Conservation (phyloP, 2,329 filamentous ascomycete genomes). For the Hypoxylon sp. region DNA sequence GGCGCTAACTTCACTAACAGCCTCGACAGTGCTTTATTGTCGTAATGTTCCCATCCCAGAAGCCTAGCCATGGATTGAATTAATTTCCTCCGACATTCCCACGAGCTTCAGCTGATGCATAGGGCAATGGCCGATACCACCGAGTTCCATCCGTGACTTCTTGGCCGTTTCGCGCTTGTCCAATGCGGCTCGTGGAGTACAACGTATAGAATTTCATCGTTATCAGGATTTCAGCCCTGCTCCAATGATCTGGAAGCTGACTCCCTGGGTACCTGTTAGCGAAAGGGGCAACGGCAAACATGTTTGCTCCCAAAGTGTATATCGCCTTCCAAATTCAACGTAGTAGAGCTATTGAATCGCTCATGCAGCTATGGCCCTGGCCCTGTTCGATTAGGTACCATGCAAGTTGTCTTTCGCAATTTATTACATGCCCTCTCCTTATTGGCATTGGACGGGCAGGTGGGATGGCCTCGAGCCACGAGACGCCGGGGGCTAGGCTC, state of each 20-base stretch:
- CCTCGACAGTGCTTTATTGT: neutral
- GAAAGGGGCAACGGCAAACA: constrained; percentile 14
- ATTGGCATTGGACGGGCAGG: constrained; percentile 40
- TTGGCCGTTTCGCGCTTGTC: constrained; percentile 12
- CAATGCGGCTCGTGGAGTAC: constrained; percentile 4
- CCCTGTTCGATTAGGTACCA: constrained; percentile 34
- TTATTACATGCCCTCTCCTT: constrained; percentile 35
- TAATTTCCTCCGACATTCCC: constrained; percentile 3
- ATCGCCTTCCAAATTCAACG: constrained; percentile 4
- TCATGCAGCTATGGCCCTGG: constrained; percentile 11
- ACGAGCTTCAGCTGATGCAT: constrained; percentile 17
- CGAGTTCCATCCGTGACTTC: constrained; percentile 24
- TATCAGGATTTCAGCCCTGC: constrained; percentile 10
- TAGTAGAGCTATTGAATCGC: constrained; percentile 11
- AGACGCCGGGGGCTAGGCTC: constrained; percentile 37
- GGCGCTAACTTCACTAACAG: constrained; percentile 9
- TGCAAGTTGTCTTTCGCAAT: constrained; percentile 46
- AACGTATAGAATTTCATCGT: constrained; percentile 3
- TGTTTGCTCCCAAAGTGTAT: constrained; percentile 14
- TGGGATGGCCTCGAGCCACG: constrained; percentile 33
- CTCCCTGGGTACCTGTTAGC: neutral
- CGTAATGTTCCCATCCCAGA: neutral
- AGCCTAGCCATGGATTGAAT: neutral
- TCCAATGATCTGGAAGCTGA: constrained; percentile 20
- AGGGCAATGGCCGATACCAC: constrained; percentile 33